phyloP scores from a whole-genome alignment of 208 protist genomes.

The Trichomonas tenax region DNA sequence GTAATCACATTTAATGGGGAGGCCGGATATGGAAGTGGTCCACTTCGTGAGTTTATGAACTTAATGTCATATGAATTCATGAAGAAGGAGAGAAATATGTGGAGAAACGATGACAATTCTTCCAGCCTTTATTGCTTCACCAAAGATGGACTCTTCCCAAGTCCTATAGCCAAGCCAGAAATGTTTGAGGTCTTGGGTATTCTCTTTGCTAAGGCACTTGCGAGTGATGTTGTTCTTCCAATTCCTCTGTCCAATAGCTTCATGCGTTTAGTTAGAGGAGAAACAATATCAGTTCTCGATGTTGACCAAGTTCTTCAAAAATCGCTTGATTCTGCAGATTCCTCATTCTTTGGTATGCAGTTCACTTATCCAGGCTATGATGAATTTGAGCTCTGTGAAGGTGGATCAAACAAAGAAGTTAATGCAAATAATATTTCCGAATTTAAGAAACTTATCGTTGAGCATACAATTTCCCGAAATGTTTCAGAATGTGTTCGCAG shows the following conservation, averaged over 20 bases:
- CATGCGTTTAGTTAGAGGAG: not conserved
- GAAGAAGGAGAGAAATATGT: not conserved
- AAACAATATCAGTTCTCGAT: not conserved
- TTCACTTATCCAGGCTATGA: not conserved
- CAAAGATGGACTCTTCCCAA: not conserved
- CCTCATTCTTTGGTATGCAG: not conserved
- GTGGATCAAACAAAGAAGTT: not conserved
- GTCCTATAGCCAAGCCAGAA: not conserved
- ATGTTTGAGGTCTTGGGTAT: not conserved
- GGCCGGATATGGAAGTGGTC: not conserved
- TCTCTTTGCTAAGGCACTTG: not conserved
- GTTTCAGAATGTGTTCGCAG: not conserved
- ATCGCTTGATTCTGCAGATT: not conserved
- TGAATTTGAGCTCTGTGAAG: not conserved
- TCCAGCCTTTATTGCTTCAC: not conserved
- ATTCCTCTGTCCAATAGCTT: not conserved
- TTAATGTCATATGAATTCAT: not conserved
- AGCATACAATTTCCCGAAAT: not conserved
- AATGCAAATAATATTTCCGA: not conserved
- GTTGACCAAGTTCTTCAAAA: not conserved
- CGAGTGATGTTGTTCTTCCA: not conserved
- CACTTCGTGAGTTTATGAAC: not conserved
- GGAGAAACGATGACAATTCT: not conserved
- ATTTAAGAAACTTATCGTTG: not conserved
- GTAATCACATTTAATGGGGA: not conserved